phyloP scores from a whole-genome alignment of 768 basidiomycete genomes.

The Amanita rimosa region DNA sequence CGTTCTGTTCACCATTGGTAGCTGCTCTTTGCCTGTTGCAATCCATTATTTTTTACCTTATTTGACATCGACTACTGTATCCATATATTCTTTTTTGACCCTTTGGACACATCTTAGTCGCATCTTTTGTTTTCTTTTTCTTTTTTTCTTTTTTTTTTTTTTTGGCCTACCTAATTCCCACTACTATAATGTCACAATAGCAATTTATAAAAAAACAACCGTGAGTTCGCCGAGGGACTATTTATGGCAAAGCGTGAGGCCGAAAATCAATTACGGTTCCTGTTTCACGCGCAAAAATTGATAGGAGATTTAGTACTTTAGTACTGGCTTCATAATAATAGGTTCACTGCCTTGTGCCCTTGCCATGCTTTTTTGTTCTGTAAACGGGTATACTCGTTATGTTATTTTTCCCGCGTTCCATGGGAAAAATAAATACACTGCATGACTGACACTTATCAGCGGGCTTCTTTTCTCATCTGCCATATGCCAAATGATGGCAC shows the following conservation, averaged over 20 bases:
- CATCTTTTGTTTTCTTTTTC: too few relatives aligned
- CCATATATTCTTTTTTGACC: not conserved
- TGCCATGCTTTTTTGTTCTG: not conserved
- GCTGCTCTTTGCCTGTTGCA: not conserved
- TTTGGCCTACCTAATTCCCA: not conserved
- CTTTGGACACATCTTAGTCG: too few relatives aligned
- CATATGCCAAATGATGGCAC: too few relatives aligned
- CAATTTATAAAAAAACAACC: conserved; percentile 1
- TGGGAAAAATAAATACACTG: too few relatives aligned
- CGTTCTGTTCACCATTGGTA: not conserved
- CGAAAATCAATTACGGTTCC: not conserved
- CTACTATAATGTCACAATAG: not conserved
- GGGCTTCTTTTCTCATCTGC: too few relatives aligned
- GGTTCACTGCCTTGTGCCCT: too few relatives aligned
- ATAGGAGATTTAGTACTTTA: not conserved
- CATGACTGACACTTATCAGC: too few relatives aligned
- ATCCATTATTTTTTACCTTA: not conserved
- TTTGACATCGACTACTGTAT: not conserved
- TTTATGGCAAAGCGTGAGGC: not conserved
- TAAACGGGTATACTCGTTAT: not conserved
- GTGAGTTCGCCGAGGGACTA: not conserved
- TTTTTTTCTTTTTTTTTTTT: too few relatives aligned
- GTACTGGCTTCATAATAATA: not conserved
- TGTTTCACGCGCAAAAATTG: too few relatives aligned
- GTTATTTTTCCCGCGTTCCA: not conserved